Evolutionary conservation across 208 protist genomes (phyloP).

Genomic region (Crithidia sp.): DNA sequence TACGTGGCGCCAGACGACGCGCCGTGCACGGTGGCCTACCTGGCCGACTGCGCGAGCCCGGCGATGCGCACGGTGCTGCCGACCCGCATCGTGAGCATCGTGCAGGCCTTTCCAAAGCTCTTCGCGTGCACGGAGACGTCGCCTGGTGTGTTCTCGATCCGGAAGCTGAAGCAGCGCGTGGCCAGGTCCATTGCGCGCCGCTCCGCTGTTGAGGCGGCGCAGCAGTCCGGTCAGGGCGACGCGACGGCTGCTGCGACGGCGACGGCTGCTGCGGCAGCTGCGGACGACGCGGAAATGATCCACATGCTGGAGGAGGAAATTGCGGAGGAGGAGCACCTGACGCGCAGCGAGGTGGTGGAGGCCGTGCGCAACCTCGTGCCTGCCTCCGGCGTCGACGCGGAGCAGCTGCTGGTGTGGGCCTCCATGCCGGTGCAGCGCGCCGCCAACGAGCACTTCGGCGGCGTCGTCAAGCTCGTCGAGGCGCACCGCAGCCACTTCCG

Average conservation of each 20-base stretch:
- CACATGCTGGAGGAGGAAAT: conserved; percentile 53
- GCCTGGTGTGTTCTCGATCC: conserved; percentile 75
- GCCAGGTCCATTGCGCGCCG: no score
- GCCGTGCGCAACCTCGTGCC: conserved; percentile 66
- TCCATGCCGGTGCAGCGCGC: conserved; percentile 75
- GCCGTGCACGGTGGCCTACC: conserved; percentile 57
- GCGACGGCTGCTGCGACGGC: not conserved
- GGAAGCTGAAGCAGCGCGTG: conserved; percentile 42
- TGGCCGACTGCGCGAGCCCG: conserved; percentile 77
- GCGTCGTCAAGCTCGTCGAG: conserved; percentile 68
- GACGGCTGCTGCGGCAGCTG: not conserved
- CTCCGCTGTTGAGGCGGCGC: no score
- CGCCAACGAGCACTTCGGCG: conserved; percentile 68
- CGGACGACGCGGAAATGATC: conserved; percentile 38
- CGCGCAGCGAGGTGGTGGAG: conserved; percentile 39
- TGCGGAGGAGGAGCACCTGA: conserved; percentile 46
- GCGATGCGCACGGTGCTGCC: conserved; percentile 81
- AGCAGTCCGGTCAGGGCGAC: no score
- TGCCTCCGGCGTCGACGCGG: conserved; percentile 55
- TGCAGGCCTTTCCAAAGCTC: conserved; percentile 72
- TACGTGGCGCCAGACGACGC: conserved; percentile 74
- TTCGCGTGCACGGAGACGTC: conserved; percentile 81
- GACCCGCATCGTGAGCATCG: conserved; percentile 64
- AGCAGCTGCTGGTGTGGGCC: conserved; percentile 76
- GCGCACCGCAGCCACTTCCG: conserved; percentile 52